A percentile compares a stretch with the other conserved stretches of the same genome.
Evolutionary conservation across 352 stramenopile species (phyloP).

Genomic region (Phytophthora pini): DNA sequence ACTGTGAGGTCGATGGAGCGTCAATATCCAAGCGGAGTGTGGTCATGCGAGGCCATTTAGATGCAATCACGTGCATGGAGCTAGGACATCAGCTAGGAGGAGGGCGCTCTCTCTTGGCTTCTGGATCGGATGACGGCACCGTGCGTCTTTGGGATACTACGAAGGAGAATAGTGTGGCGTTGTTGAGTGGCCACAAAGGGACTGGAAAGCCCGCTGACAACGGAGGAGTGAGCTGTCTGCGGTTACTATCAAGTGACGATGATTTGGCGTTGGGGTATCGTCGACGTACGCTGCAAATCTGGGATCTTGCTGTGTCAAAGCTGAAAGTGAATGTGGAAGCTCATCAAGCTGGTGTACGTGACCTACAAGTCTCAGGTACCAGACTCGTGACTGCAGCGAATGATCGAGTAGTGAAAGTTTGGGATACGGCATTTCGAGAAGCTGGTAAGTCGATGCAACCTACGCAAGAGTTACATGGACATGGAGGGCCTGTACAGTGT

Average conservation of each 20-base stretch:
- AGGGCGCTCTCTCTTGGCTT: constrained; percentile 63
- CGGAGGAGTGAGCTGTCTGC: constrained; percentile 60
- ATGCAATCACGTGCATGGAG: constrained; percentile 70
- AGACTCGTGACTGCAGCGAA: constrained; percentile 77
- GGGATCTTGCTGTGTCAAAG: constrained; percentile 64
- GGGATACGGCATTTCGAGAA: constrained; percentile 74
- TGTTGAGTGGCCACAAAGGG: constrained; percentile 52
- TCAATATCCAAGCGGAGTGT: constrained; percentile 68
- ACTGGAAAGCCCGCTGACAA: constrained; percentile 26
- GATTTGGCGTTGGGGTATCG: constrained; percentile 66
- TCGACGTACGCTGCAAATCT: constrained; percentile 67
- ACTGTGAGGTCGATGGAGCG: constrained; percentile 55
- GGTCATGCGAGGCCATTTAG: constrained; percentile 71
- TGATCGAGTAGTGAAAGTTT: constrained; percentile 81
- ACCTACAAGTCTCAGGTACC: constrained; percentile 77
- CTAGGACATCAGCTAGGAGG: constrained; percentile 73
- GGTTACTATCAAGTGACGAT: constrained; percentile 68
- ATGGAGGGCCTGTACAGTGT: constrained; percentile 74
- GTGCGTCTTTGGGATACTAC: constrained; percentile 82
- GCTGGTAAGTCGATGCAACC: constrained; percentile 39
- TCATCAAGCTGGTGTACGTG: constrained; percentile 61
- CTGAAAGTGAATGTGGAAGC: constrained; percentile 65
- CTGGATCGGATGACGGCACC: constrained; percentile 70
- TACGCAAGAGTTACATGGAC: constrained; percentile 63
- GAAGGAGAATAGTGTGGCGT: constrained; percentile 59